Conservation (phyloP, 2,329 filamentous ascomycete genomes). For the Madurella fahalii region DNA sequence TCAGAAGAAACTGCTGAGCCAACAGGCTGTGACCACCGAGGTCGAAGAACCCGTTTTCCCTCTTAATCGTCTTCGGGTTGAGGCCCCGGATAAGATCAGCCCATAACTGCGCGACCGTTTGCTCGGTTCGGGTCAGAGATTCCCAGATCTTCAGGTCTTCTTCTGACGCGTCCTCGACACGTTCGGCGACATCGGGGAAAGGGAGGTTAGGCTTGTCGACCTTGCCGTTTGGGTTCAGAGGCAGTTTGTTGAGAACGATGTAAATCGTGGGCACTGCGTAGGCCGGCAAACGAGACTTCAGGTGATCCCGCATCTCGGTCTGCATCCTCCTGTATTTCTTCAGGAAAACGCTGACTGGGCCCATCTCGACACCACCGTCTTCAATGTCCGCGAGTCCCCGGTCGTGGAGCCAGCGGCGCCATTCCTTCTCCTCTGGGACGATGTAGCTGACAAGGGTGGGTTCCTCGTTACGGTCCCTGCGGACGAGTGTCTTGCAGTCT, state of each 20-base stretch:
- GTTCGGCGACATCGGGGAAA: conserved; percentile 71
- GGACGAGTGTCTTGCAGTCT: conserved; percentile 81
- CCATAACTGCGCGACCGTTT: conserved; percentile 68
- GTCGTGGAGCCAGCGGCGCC: conserved; percentile 62
- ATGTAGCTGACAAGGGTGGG: conserved; percentile 84
- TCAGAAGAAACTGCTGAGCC: conserved; percentile 75
- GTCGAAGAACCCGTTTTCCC: conserved; percentile 68
- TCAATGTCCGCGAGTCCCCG: conserved; percentile 51
- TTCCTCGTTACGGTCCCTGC: conserved; percentile 81
- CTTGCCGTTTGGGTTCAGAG: conserved; percentile 83
- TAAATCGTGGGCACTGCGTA: conserved; percentile 75
- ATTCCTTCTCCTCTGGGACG: conserved; percentile 74
- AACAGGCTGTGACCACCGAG: conserved; percentile 76
- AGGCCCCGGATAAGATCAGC: conserved; percentile 63
- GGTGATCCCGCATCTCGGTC: conserved; percentile 54
- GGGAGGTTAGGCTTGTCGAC: conserved; percentile 75
- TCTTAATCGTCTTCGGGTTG: conserved; percentile 62
- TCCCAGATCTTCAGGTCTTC: conserved; percentile 42
- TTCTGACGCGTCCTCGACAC: conserved; percentile 45
- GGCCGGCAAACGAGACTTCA: conserved; percentile 66
- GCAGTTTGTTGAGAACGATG: conserved; percentile 67
- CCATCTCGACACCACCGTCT: conserved; percentile 48
- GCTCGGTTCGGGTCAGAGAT: conserved; percentile 53
- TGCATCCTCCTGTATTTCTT: conserved; percentile 46
- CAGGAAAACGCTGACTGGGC: conserved; percentile 38